A percentile compares a stretch with the other conserved stretches of the same genome.
phyloP scores from a whole-genome alignment of 305 asterid genomes.

The Fraxinus ornus region DNA sequence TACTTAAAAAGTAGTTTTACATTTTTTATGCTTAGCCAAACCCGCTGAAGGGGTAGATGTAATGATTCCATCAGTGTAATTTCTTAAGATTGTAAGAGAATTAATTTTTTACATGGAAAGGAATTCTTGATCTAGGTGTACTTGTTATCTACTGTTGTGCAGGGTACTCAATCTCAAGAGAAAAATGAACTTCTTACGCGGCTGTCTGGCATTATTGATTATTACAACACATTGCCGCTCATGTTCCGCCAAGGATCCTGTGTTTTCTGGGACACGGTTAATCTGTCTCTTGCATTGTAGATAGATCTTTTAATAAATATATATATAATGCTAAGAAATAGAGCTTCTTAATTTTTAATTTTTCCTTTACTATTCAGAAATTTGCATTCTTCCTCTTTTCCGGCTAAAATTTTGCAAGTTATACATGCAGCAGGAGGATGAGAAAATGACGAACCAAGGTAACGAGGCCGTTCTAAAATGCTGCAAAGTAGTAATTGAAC shows the following conservation, averaged over 20 bases:
- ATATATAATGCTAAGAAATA: not conserved
- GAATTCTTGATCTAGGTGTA: not conserved
- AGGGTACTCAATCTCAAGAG: conserved; percentile 84
- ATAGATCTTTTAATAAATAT: not conserved
- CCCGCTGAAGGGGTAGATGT: not conserved
- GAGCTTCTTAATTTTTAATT: not conserved
- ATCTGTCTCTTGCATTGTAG: not conserved
- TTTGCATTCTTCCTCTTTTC: not conserved
- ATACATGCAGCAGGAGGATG: conserved; percentile 40
- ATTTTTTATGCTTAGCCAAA: not conserved
- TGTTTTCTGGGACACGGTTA: conserved; percentile 68
- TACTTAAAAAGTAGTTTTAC: not conserved
- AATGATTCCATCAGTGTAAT: not conserved
- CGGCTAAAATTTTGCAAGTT: not conserved
- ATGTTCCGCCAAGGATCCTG: conserved; percentile 79
- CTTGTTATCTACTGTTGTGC: conserved; percentile 23
- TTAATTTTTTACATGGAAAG: not conserved
- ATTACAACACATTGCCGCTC: conserved; percentile 50
- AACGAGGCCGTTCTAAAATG: conserved; percentile 39
- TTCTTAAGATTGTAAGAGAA: not conserved
- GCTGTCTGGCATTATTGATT: conserved; percentile 43
- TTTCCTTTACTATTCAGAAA: not conserved
- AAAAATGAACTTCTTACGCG: conserved; percentile 57
- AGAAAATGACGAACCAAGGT: conserved; percentile 16
- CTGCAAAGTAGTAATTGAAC: conserved; percentile 41